These are phyloP conservation scores for Aphanomyces invadans DNA, from an alignment of 352 stramenopile species.

Conservation along the genomic window DNA sequence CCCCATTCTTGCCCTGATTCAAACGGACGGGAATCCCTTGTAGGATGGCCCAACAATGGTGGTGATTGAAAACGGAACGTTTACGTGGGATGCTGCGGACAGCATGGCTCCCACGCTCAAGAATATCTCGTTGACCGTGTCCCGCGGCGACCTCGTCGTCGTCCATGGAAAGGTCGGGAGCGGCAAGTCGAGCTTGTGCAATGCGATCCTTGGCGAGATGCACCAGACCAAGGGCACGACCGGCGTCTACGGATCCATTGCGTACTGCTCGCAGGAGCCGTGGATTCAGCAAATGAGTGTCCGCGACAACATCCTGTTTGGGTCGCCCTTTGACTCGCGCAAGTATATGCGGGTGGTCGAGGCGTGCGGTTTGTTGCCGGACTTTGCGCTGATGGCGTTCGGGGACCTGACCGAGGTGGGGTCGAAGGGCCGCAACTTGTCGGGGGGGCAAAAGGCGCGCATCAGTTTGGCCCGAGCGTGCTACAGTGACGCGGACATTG, in stretches of 20 bases:
- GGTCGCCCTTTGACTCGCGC: constrained; percentile 50
- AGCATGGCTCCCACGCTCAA: not conserved
- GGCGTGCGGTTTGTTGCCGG: constrained; percentile 45
- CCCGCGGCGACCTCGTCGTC: constrained; percentile 42
- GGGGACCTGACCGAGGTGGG: constrained; percentile 40
- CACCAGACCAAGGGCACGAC: constrained; percentile 36
- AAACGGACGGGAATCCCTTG: no score
- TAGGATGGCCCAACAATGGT: no score
- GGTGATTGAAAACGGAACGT: constrained; percentile 9
- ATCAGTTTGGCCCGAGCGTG: constrained; percentile 49
- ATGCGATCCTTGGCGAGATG: constrained; percentile 42
- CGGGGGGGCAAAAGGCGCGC: constrained; percentile 45
- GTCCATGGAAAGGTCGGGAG: constrained; percentile 41
- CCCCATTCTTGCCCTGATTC: no score
- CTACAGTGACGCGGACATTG: constrained; percentile 48
- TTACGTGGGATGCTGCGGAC: constrained; percentile 7
- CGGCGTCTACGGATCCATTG: constrained; percentile 36
- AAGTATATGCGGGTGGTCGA: constrained; percentile 61
- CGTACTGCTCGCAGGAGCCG: constrained; percentile 86
- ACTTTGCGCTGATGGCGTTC: constrained; percentile 32
- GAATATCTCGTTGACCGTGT: constrained; percentile 27
- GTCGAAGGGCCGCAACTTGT: constrained; percentile 49
- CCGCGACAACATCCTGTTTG: constrained; percentile 97
- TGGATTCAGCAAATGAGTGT: constrained; percentile 96
- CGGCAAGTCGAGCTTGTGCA: constrained; percentile 56